phyloP scores from a whole-genome alignment of 129 eudicot species.

The Silybum marianum region DNA sequence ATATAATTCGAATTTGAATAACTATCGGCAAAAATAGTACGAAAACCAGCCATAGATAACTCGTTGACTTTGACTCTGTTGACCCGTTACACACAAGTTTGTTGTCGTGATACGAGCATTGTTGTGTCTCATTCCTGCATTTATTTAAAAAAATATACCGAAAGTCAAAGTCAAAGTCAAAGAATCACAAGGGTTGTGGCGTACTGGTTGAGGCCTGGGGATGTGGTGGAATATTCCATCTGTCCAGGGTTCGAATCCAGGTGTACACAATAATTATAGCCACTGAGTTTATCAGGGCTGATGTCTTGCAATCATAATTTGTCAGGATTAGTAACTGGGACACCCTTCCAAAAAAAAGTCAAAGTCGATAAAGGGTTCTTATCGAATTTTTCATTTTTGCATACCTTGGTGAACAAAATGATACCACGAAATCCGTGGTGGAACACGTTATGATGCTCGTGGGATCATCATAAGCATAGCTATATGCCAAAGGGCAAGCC shows the following conservation, averaged over 20 bases:
- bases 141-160: neutral
- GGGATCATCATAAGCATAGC: slow-evolving; percentile 69
- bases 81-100: slow-evolving; percentile 47
- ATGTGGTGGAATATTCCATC: too few relatives aligned
- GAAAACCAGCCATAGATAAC: slow-evolving; percentile 31
- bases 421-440: slow-evolving; percentile 44
- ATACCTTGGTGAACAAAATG: slow-evolving; percentile 69
- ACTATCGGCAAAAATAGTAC: slow-evolving; percentile 21
- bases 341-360: too few relatives aligned
- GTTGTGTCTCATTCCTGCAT: slow-evolving; percentile 53
- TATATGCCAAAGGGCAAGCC: slow-evolving; percentile 64
- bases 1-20: slow-evolving; percentile 20
- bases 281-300: too few relatives aligned
- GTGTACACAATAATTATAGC: too few relatives aligned
- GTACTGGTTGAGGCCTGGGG: too few relatives aligned
- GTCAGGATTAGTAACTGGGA: too few relatives aligned
- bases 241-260: too few relatives aligned
- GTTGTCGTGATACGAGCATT: slow-evolving; percentile 52
- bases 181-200: too few relatives aligned
- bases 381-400: slow-evolving; percentile 1
- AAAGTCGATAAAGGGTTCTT: neutral
- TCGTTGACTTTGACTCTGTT: slow-evolving; percentile 21
- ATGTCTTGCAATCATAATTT: too few relatives aligned
- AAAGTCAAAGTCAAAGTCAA: neutral
- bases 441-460: slow-evolving; percentile 61